Base-by-base conservation (phyloP, 441 rosid species). In the Corymbia calophylla region DNA sequence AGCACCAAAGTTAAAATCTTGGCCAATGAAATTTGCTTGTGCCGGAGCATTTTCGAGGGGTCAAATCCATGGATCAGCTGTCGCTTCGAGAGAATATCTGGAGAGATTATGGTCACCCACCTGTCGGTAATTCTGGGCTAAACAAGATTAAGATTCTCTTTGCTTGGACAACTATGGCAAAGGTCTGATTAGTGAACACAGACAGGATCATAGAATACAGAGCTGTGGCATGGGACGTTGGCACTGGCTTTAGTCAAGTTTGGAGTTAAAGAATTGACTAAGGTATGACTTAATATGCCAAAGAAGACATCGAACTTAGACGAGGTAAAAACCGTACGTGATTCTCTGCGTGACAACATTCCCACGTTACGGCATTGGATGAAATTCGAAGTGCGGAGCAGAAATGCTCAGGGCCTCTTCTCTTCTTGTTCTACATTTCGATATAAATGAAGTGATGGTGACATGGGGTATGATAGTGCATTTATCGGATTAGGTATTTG, bases 401-500 rank as follows among this genome's bases (percentile, higher is more conserved):
- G 89, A 87, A 54, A 68, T 82, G 48, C 88, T 66, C 49, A 12
- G 87, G 53, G 31, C 54, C 64, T 53, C 31, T 55, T 56, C n/a
- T 14, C 53, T 48, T 87, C 48, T 53, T 49, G 62, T 60, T 62
- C 16, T 56, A 11, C 64, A 88, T 31, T 53, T 29, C 53, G 73
- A 47, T 53, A 9, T 47, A n/a, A 23, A 88, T 88, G 89, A 31
- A 47, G 44, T 17, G 93, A 88, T 85, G 88, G 89, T 54, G 93
- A 91, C 87, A 87, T 31, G 89, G 58, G 48, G 88, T 87, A 87
- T 23, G 53, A 77, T 23, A 53, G 84, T 56, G 89, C 92, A 89
- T 90, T 92, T 88, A 91, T 86, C 88, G 86, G 3, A 90, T 90
- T 93, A 87, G 91, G 93, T 88, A 53, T 87, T 44, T 51, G 89